These are phyloP conservation scores for Saccharum officinarum DNA, from an alignment of 176 grass and related monocot species.

Conservation along the genomic window DNA sequence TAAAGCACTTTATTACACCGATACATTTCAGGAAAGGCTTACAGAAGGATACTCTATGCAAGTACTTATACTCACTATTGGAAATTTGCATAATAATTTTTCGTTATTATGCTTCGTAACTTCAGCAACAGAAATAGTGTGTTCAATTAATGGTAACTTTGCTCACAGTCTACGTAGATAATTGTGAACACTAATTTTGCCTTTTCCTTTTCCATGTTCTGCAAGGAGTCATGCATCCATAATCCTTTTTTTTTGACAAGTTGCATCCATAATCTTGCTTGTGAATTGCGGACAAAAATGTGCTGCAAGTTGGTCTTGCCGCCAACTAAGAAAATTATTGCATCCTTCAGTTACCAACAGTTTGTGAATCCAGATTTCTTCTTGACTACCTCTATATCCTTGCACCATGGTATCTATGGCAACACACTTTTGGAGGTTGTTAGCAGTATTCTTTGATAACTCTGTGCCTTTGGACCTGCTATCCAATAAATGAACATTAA, in stretches of 20 bases:
- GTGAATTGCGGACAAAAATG: neutral
- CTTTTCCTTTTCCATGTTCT: neutral
- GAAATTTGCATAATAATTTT: neutral
- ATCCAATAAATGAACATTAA: slow-evolving; percentile 7
- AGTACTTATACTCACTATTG: neutral
- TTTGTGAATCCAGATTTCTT: neutral
- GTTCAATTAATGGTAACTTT: neutral
- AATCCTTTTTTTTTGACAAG: neutral
- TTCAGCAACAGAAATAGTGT: neutral
- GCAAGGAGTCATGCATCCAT: neutral
- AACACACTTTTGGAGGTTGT: neutral
- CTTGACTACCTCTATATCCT: neutral
- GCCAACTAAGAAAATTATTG: too few relatives aligned
- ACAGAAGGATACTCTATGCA: neutral
- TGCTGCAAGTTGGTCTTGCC: slow-evolving; percentile 14
- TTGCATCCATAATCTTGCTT: neutral
- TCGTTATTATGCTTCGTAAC: neutral
- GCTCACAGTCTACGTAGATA: neutral
- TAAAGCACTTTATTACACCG: slow-evolving; percentile 13
- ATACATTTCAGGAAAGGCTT: slow-evolving; percentile 24
- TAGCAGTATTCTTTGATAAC: neutral
- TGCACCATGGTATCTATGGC: neutral
- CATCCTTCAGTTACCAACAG: neutral
- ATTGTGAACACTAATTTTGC: neutral
- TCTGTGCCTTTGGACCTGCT: slow-evolving; percentile 6